Percentiles rank a stretch among this genome's conserved stretches.
These are phyloP conservation scores for Volvariella surrecta DNA, from an alignment of 1,284 basidiomycete genomes.

Conservation along the genomic window DNA sequence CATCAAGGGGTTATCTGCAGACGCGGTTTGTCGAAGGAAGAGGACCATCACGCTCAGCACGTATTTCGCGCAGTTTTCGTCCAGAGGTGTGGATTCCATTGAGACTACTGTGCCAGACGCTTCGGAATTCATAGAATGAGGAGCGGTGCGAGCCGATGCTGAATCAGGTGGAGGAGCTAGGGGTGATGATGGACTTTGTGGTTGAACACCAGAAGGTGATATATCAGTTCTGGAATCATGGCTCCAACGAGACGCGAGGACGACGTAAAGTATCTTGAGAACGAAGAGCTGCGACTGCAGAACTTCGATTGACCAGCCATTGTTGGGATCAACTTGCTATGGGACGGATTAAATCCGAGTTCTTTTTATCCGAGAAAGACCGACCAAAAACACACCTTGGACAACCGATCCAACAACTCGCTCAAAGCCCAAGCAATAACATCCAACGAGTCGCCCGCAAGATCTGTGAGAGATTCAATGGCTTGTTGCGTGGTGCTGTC, in stretches of 20 bases:
- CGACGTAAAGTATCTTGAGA: conserved; percentile 75
- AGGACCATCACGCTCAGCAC: conserved; percentile 76
- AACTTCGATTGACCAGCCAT: conserved; percentile 39
- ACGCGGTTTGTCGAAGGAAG: conserved; percentile 70
- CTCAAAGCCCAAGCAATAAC: conserved; percentile 74
- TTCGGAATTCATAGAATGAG: conserved; percentile 18
- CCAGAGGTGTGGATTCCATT: conserved; percentile 66
- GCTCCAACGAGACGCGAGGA: conserved; percentile 74
- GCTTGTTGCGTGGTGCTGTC: conserved; percentile 69
- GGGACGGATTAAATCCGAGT: conserved; percentile 42
- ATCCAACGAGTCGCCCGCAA: conserved; percentile 68
- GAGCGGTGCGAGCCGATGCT: conserved; percentile 6
- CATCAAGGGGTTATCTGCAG: conserved; percentile 49
- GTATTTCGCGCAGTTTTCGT: conserved; percentile 84
- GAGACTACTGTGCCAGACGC: conserved; percentile 36
- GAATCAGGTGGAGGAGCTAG: conserved; percentile 16
- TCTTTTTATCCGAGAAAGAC: conserved; percentile 21
- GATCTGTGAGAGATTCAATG: conserved; percentile 70
- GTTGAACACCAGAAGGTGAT: conserved; percentile 28
- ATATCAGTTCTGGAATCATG: conserved; percentile 27
- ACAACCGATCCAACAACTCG: conserved; percentile 67
- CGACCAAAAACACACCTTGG: conserved; percentile 53
- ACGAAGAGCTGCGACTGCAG: conserved; percentile 88
- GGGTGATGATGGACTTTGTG: conserved; percentile 24
- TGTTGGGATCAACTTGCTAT: conserved; percentile 23